phyloP scores from a whole-genome alignment of 768 basidiomycete species.

The Boletales sp. region DNA sequence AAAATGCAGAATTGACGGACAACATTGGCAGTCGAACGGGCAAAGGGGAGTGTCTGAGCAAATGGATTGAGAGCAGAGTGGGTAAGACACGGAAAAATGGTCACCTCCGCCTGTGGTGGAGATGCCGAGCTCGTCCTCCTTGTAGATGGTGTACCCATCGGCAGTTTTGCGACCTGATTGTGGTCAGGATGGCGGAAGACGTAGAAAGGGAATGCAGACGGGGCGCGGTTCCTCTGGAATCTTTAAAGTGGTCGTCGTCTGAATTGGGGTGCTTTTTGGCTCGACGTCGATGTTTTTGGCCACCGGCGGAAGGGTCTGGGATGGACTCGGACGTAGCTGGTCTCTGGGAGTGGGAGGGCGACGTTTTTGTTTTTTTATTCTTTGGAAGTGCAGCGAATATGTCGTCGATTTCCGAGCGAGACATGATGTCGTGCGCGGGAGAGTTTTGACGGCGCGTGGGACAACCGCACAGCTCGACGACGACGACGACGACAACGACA shows the following conservation, averaged over 20 bases:
- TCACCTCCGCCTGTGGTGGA: slow-evolving; percentile 67
- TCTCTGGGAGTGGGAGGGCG: not conserved
- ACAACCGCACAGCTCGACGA: slow-evolving; percentile 14
- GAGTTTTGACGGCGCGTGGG: slow-evolving; percentile 15
- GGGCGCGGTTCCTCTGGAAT: slow-evolving; percentile 71
- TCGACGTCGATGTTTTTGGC: slow-evolving; percentile 23
- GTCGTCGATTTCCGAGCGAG: slow-evolving; percentile 79
- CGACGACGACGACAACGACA: slow-evolving; percentile 19
- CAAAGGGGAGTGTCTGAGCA: slow-evolving; percentile 71
- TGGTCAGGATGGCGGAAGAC: slow-evolving; percentile 9
- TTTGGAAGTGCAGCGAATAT: slow-evolving; percentile 64
- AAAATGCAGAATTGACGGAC: slow-evolving; percentile 44
- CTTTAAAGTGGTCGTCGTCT: slow-evolving; percentile 54
- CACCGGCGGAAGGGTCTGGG: slow-evolving; percentile 57
- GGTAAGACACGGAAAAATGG: slow-evolving; percentile 16
- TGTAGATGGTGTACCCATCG: slow-evolving; percentile 77
- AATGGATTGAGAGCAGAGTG: slow-evolving; percentile 11
- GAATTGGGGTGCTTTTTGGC: slow-evolving; percentile 25
- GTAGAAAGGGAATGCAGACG: slow-evolving; percentile 44
- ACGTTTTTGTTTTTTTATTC: slow-evolving; percentile 35
- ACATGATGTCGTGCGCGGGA: slow-evolving; percentile 26
- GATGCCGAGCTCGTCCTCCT: slow-evolving; percentile 80
- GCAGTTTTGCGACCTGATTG: slow-evolving; percentile 67
- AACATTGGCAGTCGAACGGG: slow-evolving; percentile 88
- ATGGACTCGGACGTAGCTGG: slow-evolving; percentile 45